Evolutionary conservation across 495 filamentous ascomycete species (phyloP), one percentile per base, ranked within the genome.

Genomic region (Cudoniella acicularis): DNA sequence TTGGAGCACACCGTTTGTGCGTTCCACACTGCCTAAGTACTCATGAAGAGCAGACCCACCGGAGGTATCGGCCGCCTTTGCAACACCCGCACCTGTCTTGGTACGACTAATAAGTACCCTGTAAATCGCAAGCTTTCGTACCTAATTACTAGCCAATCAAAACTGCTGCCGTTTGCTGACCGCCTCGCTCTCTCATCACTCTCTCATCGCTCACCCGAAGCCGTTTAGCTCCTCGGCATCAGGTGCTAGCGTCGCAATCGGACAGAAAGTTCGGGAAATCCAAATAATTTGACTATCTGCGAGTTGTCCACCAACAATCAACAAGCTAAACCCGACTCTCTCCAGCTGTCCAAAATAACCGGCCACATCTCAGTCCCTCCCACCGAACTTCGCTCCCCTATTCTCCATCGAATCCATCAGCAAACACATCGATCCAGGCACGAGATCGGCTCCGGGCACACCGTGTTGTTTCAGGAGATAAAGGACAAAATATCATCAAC

Each of bases 401-500:
- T n/a, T 41, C 9, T 41, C 36, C 36, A 41, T 9, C 36, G n/a
- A n/a, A n/a, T n/a, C n/a, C 8, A 48, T 50, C 48, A 23, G n/a
- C 48, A 26, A 13, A 24, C 10, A 23, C 20, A 3, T 10, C 20
- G 43, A 47, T 17, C 20, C 36, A 9, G 13, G 8, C 6, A 47
- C 4, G 4, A 36, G 30, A 6, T 36, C 30, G 30, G 30, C 13
- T 36, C 13, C 30, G 4, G 6, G 30, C 30, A 36, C 4, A 36
- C 30, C 10, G 36, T 2, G 16, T 0, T 25, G 49, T 16, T 13
- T 49, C 53, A 16, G n/a, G 22, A 23, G 22, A 23, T 57, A 17
- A 30, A 53, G n/a, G 43, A 30, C 11, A 59, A 3, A 2, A 13
- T 9, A 53, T 45, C 3, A 41, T 52, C 56, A 87, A 72, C 68